Evolutionary conservation across 2,329 filamentous ascomycete genomes (phyloP), one percentile per base, ranked within the genome.

Genomic region (Microcera coccophila): DNA sequence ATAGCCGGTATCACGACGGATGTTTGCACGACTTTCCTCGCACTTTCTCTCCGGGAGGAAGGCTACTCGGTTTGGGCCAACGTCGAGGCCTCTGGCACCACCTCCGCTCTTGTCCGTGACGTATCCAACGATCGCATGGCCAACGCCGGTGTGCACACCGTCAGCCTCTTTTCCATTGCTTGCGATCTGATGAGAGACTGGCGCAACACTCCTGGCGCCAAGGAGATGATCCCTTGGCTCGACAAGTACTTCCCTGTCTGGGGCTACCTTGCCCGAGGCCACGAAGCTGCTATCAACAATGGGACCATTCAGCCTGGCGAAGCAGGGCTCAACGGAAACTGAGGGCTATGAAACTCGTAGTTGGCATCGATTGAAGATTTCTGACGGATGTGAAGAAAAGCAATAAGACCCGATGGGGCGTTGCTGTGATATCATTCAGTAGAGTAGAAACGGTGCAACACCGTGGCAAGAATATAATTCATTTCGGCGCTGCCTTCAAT

Each of bases 31-130:
- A 72, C 84, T 1, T 89, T 89, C 70, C 73, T 86, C 5, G 82
- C 85, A 0, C 73, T 89, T n/a, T 84, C 82, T 1, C 77, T 89
- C 4, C 73, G 82, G 26, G 76, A 81, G 12, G 83, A 79, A 33
- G 85, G 85, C 19, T 90, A 87, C 69, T 76, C 77, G 28, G 85
- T 90, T 44, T 88, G 76, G 69, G 84, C 82, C 54, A 86, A 87
- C 65, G 75, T 82, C 39, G 85, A 89, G 55, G 84, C 81, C 2
- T 82, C 76, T 0, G 85, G 84, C 2, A 88, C 85, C 1, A 81
- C 81, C 16, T 78, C 75, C 2, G 59, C 68, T 29, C 72, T 83
- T 34, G 72, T 84, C 44, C 74, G 81, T 5, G 78, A 82, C 45
- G 73, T 81, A 38, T 76, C 81, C 29, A 87, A 87, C 62, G 71